Conservation (phyloP, 257 asterid species). For the Solanum ossicruentum region DNA sequence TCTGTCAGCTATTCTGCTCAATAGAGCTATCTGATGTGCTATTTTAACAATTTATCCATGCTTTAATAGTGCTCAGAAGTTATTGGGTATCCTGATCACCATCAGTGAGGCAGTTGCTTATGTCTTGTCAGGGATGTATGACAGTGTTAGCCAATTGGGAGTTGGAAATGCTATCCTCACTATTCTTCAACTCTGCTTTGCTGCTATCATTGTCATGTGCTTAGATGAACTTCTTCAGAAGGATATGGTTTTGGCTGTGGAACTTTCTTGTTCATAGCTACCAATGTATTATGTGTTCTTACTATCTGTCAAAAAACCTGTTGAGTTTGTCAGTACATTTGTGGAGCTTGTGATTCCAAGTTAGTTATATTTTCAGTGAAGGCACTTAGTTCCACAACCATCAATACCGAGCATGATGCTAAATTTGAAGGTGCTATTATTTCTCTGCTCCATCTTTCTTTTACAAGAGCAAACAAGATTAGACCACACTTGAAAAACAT, state of each 20-base stretch:
- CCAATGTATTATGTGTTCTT: slow-evolving; percentile 47
- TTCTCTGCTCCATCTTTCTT: slow-evolving; percentile 49
- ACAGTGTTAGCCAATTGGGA: slow-evolving; percentile 54
- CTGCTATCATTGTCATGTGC: slow-evolving; percentile 59
- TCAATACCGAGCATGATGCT: slow-evolving; percentile 55
- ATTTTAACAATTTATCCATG: not conserved
- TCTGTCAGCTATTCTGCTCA: not conserved
- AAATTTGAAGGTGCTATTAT: slow-evolving; percentile 68
- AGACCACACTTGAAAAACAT: not conserved
- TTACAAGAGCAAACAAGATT: slow-evolving; percentile 51
- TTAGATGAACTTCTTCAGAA: slow-evolving; percentile 58
- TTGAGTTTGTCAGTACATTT: not conserved
- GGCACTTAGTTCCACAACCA: slow-evolving; percentile 51
- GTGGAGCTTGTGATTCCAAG: not conserved
- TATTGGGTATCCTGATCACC: slow-evolving; percentile 54
- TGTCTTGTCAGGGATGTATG: slow-evolving; percentile 68
- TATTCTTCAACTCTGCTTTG: slow-evolving; percentile 54
- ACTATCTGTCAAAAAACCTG: not conserved
- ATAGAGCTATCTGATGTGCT: not conserved
- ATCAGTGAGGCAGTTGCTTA: slow-evolving; percentile 67
- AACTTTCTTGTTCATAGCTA: slow-evolving; percentile 51
- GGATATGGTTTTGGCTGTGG: slow-evolving; percentile 69
- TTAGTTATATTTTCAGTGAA: slow-evolving; percentile 31
- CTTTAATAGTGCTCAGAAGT: slow-evolving; percentile 62
- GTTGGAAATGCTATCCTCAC: slow-evolving; percentile 64